A percentile compares a stretch with the other conserved stretches of the same genome.
Evolutionary conservation across 306 rosid species (phyloP).

Genomic region (Cyamopsis tetragonoloba): DNA sequence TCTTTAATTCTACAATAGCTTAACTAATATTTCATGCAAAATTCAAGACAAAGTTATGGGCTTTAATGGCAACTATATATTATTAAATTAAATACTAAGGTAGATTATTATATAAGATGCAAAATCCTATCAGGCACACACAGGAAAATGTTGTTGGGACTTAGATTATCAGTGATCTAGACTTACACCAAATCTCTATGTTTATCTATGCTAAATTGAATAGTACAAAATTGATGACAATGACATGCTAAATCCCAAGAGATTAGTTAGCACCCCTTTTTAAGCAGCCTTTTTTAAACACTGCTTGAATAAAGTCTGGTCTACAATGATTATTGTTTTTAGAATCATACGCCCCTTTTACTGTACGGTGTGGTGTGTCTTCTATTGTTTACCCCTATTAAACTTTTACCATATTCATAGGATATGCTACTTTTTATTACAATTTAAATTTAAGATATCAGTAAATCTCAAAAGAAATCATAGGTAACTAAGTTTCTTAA

Average conservation of each 20-base stretch:
- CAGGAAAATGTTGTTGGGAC: slow-evolving; percentile 25
- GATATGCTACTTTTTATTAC: not conserved
- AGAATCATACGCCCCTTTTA: not conserved
- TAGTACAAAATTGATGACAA: slow-evolving; percentile 20
- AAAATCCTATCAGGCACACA: slow-evolving; percentile 15
- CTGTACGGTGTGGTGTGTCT: not conserved
- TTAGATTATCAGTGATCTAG: slow-evolving; percentile 24
- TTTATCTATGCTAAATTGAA: slow-evolving; percentile 37
- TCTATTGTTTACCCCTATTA: not conserved
- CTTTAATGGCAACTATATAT: slow-evolving; percentile 11
- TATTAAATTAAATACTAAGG: slow-evolving; percentile 27
- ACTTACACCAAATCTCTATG: slow-evolving; percentile 38
- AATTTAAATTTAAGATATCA: no score
- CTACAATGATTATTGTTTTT: slow-evolving; percentile 1
- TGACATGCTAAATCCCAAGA: slow-evolving; percentile 22
- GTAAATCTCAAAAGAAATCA: no score
- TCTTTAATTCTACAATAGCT: not conserved
- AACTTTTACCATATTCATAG: not conserved
- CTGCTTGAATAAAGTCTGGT: not conserved
- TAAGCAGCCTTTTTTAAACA: not conserved
- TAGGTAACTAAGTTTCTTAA: no score
- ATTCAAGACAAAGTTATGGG: slow-evolving; percentile 8
- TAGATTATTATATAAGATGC: slow-evolving; percentile 13
- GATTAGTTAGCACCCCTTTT: slow-evolving; percentile 1
- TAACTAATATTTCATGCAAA: slow-evolving; percentile 1